phyloP scores from a whole-genome alignment of 306 rosid genomes.

The Lotus japonicus region DNA sequence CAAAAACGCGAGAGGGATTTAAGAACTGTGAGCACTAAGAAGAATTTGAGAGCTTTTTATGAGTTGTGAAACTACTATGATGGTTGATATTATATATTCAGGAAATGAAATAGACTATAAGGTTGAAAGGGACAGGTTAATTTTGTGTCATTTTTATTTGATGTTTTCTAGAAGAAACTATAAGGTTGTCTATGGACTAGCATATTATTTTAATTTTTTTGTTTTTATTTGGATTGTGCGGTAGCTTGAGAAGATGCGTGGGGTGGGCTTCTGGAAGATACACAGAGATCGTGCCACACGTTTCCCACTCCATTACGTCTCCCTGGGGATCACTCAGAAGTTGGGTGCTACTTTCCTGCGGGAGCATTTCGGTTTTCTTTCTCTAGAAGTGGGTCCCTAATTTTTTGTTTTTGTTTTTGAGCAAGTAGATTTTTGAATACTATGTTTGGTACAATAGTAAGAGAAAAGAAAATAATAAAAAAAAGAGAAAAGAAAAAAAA shows the following conservation, averaged over 20 bases:
- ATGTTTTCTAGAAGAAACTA: slow-evolving; percentile 27
- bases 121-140: background rate
- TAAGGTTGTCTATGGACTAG: background rate
- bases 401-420: too few relatives aligned
- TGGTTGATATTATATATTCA: background rate
- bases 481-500: too few relatives aligned
- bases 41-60: background rate
- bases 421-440: too few relatives aligned
- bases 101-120: background rate
- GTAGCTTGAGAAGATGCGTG: background rate
- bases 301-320: slow-evolving; percentile 29
- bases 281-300: slow-evolving; percentile 22
- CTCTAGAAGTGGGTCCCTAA: background rate
- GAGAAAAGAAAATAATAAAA: too few relatives aligned
- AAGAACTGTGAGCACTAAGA: too few relatives aligned
- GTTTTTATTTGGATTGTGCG: background rate
- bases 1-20: too few relatives aligned
- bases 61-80: background rate
- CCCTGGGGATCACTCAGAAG: background rate
- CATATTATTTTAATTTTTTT: background rate
- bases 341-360: background rate
- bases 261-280: slow-evolving; percentile 31
- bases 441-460: too few relatives aligned
- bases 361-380: background rate
- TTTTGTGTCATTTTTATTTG: background rate